Evolutionary conservation across 805 yeast species (phyloP).

Genomic region (Saccharomyces paradoxus): DNA sequence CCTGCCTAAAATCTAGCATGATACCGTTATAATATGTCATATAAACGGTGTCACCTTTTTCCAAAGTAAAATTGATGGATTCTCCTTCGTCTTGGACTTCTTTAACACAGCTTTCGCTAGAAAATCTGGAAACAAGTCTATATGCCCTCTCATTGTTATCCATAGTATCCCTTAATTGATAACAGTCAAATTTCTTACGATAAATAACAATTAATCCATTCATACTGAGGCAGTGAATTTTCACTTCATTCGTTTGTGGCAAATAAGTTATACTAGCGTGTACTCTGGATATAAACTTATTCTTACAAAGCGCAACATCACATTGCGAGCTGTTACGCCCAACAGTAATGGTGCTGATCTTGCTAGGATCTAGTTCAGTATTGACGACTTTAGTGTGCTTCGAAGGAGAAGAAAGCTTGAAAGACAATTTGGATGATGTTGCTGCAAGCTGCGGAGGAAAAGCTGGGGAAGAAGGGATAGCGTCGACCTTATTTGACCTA

Average conservation of each 20-base stretch:
- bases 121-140: neutral
- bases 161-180: slow-evolving; percentile 14
- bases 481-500: slow-evolving; percentile 8
- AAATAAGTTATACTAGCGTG: slow-evolving; percentile 35
- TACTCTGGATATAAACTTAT: slow-evolving; percentile 27
- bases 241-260: slow-evolving; percentile 34
- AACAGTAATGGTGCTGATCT: slow-evolving; percentile 16
- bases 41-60: slow-evolving; percentile 52
- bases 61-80: slow-evolving; percentile 30
- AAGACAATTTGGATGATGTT: neutral
- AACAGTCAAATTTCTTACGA: slow-evolving; percentile 39
- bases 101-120: slow-evolving; percentile 5
- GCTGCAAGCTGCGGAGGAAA: neutral
- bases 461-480: slow-evolving; percentile 1
- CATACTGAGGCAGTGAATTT: slow-evolving; percentile 66
- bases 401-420: neutral
- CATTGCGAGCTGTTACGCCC: slow-evolving; percentile 29
- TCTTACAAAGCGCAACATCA: slow-evolving; percentile 28
- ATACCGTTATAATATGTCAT: slow-evolving; percentile 59
- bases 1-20: slow-evolving; percentile 50
- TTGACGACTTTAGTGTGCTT: slow-evolving; percentile 1
- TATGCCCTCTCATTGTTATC: neutral
- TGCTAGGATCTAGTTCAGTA: slow-evolving; percentile 14
- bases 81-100: slow-evolving; percentile 8
- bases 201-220: slow-evolving; percentile 69